These are phyloP conservation scores for Thelonectria olida DNA, from an alignment of 2,329 filamentous ascomycete species.

Conservation along the genomic window DNA sequence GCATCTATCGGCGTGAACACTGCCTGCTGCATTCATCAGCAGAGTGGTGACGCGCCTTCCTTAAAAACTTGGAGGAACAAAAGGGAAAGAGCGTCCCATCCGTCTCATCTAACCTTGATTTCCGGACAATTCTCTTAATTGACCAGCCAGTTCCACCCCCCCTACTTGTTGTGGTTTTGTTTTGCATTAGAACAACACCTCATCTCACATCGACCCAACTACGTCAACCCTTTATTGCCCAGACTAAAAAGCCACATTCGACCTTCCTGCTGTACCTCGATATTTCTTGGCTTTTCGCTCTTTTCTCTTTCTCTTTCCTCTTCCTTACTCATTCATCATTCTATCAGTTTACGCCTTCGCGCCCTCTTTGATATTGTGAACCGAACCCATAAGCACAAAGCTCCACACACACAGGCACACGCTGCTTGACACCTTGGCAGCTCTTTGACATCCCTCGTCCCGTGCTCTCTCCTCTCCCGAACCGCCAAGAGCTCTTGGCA, in stretches of 20 bases:
- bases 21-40: no score
- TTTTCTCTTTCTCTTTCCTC: neutral
- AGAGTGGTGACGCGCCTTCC: neutral
- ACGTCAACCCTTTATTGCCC: neutral
- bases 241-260: neutral
- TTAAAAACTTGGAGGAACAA: neutral
- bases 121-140: neutral
- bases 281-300: neutral
- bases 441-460: no score
- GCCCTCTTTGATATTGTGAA: neutral
- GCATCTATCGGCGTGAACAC: no score
- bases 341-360: neutral
- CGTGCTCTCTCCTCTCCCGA: neutral
- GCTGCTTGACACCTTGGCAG: no score
- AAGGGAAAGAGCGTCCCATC: neutral
- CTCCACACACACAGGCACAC: neutral
- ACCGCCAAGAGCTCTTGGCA: slow-evolving; percentile 6
- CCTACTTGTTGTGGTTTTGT: neutral
- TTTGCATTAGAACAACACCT: neutral
- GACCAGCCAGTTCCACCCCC: neutral
- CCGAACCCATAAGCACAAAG: neutral
- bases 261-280: neutral
- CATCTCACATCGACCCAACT: neutral
- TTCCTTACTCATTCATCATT: neutral
- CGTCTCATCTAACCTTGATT: neutral